Percentiles rank a stretch among this genome's conserved stretches.
These are phyloP conservation scores for Coemansia pectinata DNA, from an alignment of 192 early-diverging fungal genomes.

Conservation along the genomic window DNA sequence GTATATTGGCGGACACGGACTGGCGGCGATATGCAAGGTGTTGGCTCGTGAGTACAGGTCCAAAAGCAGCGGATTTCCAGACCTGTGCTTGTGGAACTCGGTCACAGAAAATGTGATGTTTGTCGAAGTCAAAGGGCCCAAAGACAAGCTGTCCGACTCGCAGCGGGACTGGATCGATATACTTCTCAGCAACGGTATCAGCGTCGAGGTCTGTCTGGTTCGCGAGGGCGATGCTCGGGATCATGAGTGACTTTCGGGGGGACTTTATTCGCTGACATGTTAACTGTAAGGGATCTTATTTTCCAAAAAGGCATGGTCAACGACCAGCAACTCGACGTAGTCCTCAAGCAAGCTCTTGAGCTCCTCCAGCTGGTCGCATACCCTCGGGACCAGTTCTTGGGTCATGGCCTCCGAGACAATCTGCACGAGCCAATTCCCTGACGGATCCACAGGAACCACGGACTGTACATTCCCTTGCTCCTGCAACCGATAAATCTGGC, in stretches of 20 bases:
- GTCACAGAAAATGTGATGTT: constrained; percentile 57
- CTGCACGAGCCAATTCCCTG: constrained; percentile 65
- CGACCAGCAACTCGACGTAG: constrained; percentile 56
- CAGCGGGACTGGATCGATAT: constrained; percentile 73
- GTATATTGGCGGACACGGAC: constrained; percentile 59
- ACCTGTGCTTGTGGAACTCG: constrained; percentile 70
- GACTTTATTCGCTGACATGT: neutral
- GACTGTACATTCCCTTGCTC: constrained; percentile 55
- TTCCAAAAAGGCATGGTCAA: constrained; percentile 55
- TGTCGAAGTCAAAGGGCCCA: constrained; percentile 73
- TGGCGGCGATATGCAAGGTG: constrained; percentile 61
- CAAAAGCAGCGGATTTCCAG: constrained; percentile 67
- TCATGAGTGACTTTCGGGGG: neutral
- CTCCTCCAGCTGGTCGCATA: constrained; percentile 55
- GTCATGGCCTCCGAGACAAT: constrained; percentile 53
- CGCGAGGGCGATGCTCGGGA: constrained; percentile 39
- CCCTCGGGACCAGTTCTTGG: constrained; percentile 54
- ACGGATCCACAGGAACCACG: constrained; percentile 44
- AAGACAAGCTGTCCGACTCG: constrained; percentile 66
- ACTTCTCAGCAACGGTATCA: constrained; percentile 54
- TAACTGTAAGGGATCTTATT: constrained; percentile 51
- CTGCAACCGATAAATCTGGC: constrained; percentile 59
- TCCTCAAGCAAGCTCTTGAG: constrained; percentile 57
- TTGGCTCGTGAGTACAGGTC: constrained; percentile 65
- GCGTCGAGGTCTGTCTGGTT: constrained; percentile 66